Conservation (phyloP, 345 rosid species). For the Eucalyptus urophylla region DNA sequence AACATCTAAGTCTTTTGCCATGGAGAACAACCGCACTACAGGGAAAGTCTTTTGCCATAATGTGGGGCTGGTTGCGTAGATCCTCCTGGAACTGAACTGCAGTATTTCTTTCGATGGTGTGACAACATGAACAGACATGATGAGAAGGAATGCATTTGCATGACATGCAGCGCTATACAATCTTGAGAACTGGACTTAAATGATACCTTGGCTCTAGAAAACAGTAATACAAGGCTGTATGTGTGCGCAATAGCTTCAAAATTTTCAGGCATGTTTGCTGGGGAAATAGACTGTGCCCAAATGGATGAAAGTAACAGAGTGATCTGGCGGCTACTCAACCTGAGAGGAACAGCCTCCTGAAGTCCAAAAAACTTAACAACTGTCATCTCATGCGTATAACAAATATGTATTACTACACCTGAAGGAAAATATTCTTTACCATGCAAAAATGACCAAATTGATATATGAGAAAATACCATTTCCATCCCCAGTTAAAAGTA, state of each 20-base stretch:
- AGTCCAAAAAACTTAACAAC: not conserved
- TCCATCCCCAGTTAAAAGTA: not conserved
- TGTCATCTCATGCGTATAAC: not conserved
- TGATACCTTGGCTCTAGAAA: conserved; percentile 85
- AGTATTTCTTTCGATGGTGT: not conserved
- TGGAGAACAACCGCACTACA: not conserved
- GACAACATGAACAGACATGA: not conserved
- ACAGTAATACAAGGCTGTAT: conserved; percentile 76
- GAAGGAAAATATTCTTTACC: not conserved
- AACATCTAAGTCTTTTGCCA: not conserved
- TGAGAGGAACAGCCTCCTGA: conserved; percentile 60
- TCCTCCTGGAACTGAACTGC: not conserved
- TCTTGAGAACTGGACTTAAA: not conserved
- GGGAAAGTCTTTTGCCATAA: not conserved
- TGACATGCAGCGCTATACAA: not conserved
- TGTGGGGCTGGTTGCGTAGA: not conserved
- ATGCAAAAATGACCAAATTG: not conserved
- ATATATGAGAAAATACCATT: not conserved
- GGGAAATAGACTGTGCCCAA: conserved; percentile 91
- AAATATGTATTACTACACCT: not conserved
- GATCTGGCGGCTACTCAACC: conserved; percentile 92
- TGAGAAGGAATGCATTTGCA: not conserved
- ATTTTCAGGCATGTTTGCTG: conserved; percentile 77
- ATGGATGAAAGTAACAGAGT: conserved; percentile 84
- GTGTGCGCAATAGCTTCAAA: conserved; percentile 95